Evolutionary conservation across 768 basidiomycete species (phyloP).

Genomic region (Sutorius australiensis): DNA sequence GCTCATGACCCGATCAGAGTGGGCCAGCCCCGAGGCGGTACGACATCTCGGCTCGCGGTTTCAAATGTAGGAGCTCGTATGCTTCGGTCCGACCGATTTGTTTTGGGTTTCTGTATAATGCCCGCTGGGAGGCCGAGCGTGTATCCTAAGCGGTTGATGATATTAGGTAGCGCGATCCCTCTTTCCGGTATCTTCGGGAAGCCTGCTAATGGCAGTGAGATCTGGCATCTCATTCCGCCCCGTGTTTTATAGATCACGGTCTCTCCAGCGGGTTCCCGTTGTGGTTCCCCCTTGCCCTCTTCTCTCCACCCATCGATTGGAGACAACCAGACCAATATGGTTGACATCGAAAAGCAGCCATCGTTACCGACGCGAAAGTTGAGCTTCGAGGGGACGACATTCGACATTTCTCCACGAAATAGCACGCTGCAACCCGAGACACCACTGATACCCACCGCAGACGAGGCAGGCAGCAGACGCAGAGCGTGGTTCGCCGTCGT

Average conservation of each 20-base stretch:
- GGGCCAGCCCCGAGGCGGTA: slow-evolving; percentile 3
- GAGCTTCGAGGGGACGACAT: slow-evolving; percentile 21
- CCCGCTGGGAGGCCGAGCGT: slow-evolving; percentile 5
- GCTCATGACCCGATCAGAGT: not conserved
- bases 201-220: slow-evolving; percentile 19
- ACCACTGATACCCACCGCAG: slow-evolving; percentile 11
- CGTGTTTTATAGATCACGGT: slow-evolving; percentile 26
- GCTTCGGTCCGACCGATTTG: slow-evolving; percentile 8
- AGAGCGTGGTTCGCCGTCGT: slow-evolving; percentile 49
- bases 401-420: slow-evolving; percentile 18
- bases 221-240: slow-evolving; percentile 16
- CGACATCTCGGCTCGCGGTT: not conserved
- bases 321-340: slow-evolving; percentile 20
- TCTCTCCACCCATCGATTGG: slow-evolving; percentile 1
- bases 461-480: slow-evolving; percentile 6
- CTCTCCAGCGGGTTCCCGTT: not conserved
- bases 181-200: slow-evolving; percentile 26
- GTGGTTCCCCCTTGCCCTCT: slow-evolving; percentile 13
- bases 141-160: slow-evolving; percentile 6
- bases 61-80: slow-evolving; percentile 4
- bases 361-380: slow-evolving; percentile 15
- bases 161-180: slow-evolving; percentile 15
- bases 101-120: slow-evolving; percentile 9
- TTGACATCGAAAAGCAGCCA: slow-evolving; percentile 30
- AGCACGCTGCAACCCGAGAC: slow-evolving; percentile 23